Evolutionary conservation across 305 asterid genomes (phyloP).

Genomic region (Petunia hybrid): DNA sequence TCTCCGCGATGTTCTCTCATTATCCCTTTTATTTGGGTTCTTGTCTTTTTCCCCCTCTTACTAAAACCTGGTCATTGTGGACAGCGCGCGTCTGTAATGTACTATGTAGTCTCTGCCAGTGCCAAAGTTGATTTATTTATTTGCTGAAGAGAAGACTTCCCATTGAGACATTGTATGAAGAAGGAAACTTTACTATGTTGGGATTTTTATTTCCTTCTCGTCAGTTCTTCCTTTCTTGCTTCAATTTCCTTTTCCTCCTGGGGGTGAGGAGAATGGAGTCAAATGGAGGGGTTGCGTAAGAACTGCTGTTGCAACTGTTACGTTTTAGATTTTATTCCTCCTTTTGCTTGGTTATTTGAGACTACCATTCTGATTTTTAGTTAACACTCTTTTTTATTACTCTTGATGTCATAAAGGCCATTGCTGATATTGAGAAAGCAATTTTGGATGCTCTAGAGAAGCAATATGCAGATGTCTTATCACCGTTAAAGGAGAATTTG

Average conservation of each 20-base stretch:
- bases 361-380: not conserved
- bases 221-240: slow-evolving; percentile 5
- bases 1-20: not conserved
- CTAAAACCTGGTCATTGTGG: slow-evolving; percentile 7
- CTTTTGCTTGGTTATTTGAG: not conserved
- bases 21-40: not conserved
- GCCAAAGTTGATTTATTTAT: not conserved
- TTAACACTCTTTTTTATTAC: not conserved
- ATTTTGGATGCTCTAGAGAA: slow-evolving; percentile 57
- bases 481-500: slow-evolving; percentile 56
- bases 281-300: not conserved
- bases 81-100: not conserved
- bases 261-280: not conserved
- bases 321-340: slow-evolving; percentile 23
- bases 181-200: not conserved
- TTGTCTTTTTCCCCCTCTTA: not conserved
- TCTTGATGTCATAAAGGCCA: slow-evolving; percentile 47
- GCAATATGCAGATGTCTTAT: slow-evolving; percentile 63
- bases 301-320: slow-evolving; percentile 10
- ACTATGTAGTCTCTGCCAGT: not conserved
- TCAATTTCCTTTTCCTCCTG: not conserved
- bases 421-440: slow-evolving; percentile 66
- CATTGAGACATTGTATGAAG: not conserved
- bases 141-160: slow-evolving; percentile 20
- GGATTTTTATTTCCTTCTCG: not conserved